These are phyloP conservation scores for Fusarium anthophilum DNA, from an alignment of 2,329 filamentous ascomycete genomes.

Conservation along the genomic window DNA sequence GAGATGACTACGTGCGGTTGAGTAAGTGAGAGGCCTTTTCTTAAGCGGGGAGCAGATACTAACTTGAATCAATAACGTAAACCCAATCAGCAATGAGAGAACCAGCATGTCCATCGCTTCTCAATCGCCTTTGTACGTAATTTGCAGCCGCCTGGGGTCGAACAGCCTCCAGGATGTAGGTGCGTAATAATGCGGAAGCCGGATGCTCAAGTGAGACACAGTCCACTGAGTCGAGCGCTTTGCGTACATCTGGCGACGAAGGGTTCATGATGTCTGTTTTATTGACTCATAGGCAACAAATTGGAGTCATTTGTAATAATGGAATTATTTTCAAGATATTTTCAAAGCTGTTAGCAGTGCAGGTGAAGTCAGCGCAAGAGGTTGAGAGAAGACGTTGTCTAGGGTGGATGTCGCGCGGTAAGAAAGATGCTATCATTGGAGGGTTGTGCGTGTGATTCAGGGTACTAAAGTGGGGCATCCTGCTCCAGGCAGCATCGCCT, in stretches of 20 bases:
- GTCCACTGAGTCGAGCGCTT: not conserved
- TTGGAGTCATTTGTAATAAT: accelerated
- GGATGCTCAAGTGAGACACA: not conserved
- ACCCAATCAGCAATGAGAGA: not conserved
- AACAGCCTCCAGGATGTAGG: accelerated
- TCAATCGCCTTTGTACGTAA: not conserved
- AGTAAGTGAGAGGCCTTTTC: accelerated
- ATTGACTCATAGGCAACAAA: accelerated
- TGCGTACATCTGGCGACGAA: not conserved
- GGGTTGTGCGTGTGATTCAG: not conserved
- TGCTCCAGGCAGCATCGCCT: not conserved
- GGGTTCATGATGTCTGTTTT: accelerated
- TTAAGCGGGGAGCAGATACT: accelerated
- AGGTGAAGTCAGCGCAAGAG: not conserved
- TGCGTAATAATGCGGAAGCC: accelerated
- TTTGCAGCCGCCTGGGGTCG: not conserved
- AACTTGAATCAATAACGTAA: not conserved
- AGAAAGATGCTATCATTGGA: not conserved
- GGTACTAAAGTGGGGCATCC: not conserved
- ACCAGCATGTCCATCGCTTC: accelerated
- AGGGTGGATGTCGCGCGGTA: not conserved
- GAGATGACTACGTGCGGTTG: not conserved
- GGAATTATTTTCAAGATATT: accelerated
- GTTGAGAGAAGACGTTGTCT: not conserved
- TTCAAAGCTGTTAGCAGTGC: not conserved